Percentiles rank a stretch among this genome's conserved stretches.
phyloP scores from a whole-genome alignment of 768 basidiomycete species.

The Chalciporus piperatus region DNA sequence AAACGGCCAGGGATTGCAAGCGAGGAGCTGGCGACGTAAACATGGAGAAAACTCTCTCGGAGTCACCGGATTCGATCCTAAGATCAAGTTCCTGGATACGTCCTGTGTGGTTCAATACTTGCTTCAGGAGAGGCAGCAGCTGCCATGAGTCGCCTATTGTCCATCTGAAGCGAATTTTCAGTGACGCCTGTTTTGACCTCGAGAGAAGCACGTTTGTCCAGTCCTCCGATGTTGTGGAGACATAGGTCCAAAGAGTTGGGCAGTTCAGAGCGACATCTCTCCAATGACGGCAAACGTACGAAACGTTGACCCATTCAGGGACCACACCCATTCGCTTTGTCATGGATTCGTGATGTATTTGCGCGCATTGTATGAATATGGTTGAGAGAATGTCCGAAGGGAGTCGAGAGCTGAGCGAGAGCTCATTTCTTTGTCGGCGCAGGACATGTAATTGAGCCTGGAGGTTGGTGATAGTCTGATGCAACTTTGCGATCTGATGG shows the following conservation, averaged over 20 bases:
- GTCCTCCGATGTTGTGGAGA: constrained; percentile 27
- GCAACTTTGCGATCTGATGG: neutral
- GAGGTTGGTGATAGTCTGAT: neutral
- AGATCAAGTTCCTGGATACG: no score
- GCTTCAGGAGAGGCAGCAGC: no score
- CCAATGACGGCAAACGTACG: constrained; percentile 33
- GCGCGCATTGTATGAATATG: constrained; percentile 11
- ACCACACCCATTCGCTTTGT: neutral
- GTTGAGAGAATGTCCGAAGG: constrained; percentile 9
- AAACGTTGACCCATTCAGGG: constrained; percentile 8
- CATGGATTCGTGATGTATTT: neutral
- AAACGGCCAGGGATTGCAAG: no score
- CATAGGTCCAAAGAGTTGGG: constrained; percentile 39
- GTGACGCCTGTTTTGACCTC: constrained; percentile 40
- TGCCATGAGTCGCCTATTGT: no score
- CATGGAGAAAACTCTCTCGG: no score
- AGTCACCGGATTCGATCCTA: no score
- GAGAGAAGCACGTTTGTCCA: constrained; percentile 41
- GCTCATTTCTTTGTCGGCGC: constrained; percentile 2
- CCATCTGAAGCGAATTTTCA: neutral
- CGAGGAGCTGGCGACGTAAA: no score
- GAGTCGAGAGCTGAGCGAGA: constrained; percentile 10
- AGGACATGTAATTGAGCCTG: neutral
- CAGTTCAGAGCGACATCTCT: constrained; percentile 41
- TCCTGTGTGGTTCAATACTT: no score